Percentiles rank a stretch among this genome's conserved stretches.
These are phyloP conservation scores for Eucalyptus pauciflora DNA, from an alignment of 345 rosid genomes.

Conservation along the genomic window DNA sequence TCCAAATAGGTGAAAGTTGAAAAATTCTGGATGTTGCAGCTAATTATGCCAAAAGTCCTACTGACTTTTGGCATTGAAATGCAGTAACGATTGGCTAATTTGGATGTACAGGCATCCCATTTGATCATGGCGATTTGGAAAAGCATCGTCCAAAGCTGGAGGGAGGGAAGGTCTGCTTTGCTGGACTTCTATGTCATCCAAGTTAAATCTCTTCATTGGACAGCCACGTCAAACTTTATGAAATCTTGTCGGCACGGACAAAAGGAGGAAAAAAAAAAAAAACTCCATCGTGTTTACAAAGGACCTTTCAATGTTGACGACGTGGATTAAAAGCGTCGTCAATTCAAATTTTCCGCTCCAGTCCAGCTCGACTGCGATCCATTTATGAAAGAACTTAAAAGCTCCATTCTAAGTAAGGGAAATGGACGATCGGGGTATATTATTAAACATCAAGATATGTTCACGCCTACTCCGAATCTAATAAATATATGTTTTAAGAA, in stretches of 20 bases:
- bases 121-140: not conserved
- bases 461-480: not conserved
- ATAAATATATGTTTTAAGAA: not conserved
- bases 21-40: not conserved
- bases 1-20: not conserved
- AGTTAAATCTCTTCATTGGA: not conserved
- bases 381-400: not conserved
- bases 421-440: not conserved
- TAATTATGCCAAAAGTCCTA: not conserved
- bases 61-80: not conserved
- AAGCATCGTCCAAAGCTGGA: not conserved
- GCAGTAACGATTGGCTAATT: not conserved
- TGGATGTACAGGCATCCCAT: not conserved
- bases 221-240: not conserved
- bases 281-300: not conserved
- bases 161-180: not conserved
- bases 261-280: too few relatives aligned
- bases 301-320: not conserved
- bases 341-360: not conserved
- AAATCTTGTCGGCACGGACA: not conserved
- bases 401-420: not conserved
- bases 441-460: not conserved
- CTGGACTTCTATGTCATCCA: not conserved
- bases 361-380: fast-evolving
- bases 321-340: not conserved